Evolutionary conservation across 768 basidiomycete genomes (phyloP).

Genomic region (Chiua virens): DNA sequence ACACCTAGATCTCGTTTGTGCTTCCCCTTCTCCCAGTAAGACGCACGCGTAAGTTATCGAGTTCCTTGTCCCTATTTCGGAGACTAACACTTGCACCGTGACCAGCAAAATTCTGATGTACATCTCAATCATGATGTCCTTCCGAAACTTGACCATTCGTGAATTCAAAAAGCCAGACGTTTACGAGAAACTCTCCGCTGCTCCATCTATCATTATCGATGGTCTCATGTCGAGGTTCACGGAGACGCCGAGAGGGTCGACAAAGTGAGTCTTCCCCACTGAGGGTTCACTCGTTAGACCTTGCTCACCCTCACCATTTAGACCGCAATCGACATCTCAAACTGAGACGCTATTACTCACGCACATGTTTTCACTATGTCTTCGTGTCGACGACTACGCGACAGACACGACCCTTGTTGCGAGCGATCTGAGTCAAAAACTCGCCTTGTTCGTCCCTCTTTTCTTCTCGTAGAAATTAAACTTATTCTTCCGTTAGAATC

Average conservation of each 20-base stretch:
- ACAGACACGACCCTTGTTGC: constrained; percentile 69
- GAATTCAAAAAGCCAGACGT: constrained; percentile 51
- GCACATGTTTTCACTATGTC: constrained; percentile 78
- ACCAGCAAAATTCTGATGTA: constrained; percentile 74
- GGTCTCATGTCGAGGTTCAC: constrained; percentile 79
- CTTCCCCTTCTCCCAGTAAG: constrained; percentile 52
- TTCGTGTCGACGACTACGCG: constrained; percentile 76
- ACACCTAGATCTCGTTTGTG: constrained; percentile 49
- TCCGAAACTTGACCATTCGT: constrained; percentile 48
- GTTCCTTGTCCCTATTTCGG: not conserved
- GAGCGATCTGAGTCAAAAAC: constrained; percentile 66
- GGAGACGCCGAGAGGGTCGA: constrained; percentile 66
- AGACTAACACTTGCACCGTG: not conserved
- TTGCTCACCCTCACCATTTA: constrained; percentile 23
- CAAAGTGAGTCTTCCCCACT: constrained; percentile 44
- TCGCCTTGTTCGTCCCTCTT: constrained; percentile 54
- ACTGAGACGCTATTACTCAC: constrained; percentile 72
- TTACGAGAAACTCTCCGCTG: constrained; percentile 52
- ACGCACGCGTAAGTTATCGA: constrained; percentile 53
- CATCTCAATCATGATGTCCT: constrained; percentile 78
- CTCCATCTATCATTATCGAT: constrained; percentile 69
- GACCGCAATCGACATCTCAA: constrained; percentile 57
- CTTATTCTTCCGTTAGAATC: constrained; percentile 38
- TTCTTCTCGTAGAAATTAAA: not conserved
- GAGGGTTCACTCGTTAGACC: too few species aligned